Base-by-base conservation (phyloP, 495 filamentous ascomycete species). In the Tirmania nivea region DNA sequence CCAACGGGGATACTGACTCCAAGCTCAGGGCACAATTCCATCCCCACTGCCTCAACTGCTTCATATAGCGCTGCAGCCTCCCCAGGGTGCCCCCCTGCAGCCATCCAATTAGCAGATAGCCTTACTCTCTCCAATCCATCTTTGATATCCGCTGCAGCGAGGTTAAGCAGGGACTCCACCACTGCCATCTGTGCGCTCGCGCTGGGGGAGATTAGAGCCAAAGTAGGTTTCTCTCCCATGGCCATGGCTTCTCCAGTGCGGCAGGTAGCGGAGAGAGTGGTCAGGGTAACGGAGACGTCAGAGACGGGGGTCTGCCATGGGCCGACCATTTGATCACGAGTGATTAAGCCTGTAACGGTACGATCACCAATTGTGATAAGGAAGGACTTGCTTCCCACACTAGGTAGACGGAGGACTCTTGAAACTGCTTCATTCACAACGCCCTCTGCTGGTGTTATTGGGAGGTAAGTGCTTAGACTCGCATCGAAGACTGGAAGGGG, bases 61-160 rank as follows among this genome's bases (percentile, higher is more conserved):
- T 94, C 88, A 55, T 94, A 97, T 47, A 97, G 74, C 35, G 82
- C 88, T 52, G 90, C 92, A 36, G 84, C 90, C 66, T 97, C 90
- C 50, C 92, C 90, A 12, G 84, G 81, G 66, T 94, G 88, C 63
- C 79, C 89, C 55, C 85, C 84, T 9, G 90, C 87, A 1, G 86
- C 85, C 92, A 96, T 97, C 90, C 90, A 97, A 68, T 97, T 96
- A 10, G 92, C 90, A 2, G 86, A 94, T 12, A 96, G 73, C 62
- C 86, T 80, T 12, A 96, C 78, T 34, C 83, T 76, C 56, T 74
- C 74, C 47, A 96, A 69, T 34, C 83, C 77, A 51, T 81, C 83
- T 59, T 80, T 74, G 50, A 93, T 71, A 61, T 93, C 80, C 2
- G 90, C 84, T 34, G 90, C 89, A 16, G 81, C 84, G 50, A 96